phyloP scores from a whole-genome alignment of 179 eudicot genomes.

The Beta macrorhiza region DNA sequence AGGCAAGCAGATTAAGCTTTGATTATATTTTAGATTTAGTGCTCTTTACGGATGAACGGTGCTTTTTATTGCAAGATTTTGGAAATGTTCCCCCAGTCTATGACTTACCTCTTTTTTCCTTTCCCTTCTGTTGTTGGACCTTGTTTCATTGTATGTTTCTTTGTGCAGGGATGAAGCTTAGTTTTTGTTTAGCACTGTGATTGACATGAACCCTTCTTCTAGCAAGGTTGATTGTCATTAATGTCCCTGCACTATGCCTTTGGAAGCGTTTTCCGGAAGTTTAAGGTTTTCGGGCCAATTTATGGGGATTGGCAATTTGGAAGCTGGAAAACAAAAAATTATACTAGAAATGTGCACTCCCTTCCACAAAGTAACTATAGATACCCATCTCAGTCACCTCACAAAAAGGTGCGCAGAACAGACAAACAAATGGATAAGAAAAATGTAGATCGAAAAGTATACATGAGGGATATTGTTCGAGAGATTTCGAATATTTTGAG shows the following conservation, averaged over 20 bases:
- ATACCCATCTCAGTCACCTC: constrained; percentile 24
- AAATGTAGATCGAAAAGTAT: constrained; percentile 43
- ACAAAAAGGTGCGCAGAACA: constrained; percentile 27
- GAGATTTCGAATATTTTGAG: constrained; percentile 59
- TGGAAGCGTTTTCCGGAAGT: constrained; percentile 19
- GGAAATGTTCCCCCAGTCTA: neutral
- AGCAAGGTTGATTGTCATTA: constrained; percentile 24
- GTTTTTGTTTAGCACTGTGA: neutral
- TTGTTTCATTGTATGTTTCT: neutral
- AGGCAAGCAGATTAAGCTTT: neutral
- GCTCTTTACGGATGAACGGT: neutral
- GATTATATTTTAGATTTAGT: neutral
- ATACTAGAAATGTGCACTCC: constrained; percentile 28
- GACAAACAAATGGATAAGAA: constrained; percentile 27
- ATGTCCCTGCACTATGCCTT: constrained; percentile 36
- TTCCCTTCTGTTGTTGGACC: neutral
- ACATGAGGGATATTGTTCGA: constrained; percentile 45
- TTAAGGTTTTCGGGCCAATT: neutral
- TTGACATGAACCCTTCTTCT: constrained; percentile 4
- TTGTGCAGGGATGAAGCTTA: constrained; percentile 3
- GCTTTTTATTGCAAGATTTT: neutral
- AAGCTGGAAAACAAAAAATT: constrained; percentile 19
- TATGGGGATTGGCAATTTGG: constrained; percentile 5
- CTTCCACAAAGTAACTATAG: constrained; percentile 19
- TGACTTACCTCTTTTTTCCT: neutral